Conservation (phyloP, 805 yeast genomes). For the Wickerhamiella australiensis region DNA sequence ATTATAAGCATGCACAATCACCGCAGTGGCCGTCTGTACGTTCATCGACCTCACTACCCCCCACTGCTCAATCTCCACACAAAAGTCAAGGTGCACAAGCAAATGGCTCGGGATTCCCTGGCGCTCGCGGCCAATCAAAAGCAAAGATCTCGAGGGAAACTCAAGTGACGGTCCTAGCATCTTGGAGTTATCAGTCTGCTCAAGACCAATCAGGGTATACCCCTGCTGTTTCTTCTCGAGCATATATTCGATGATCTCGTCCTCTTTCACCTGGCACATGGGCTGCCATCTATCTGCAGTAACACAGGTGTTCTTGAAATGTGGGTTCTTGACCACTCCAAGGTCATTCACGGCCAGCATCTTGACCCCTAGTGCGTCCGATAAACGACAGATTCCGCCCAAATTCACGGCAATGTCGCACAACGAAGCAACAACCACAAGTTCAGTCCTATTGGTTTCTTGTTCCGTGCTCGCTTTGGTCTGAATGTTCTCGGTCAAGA, state of each 20-base stretch:
- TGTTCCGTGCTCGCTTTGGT: conserved; percentile 65
- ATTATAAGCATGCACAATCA: conserved; percentile 77
- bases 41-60: conserved; percentile 94
- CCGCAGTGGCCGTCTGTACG: conserved; percentile 93
- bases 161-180: conserved; percentile 48
- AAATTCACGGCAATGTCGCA: conserved; percentile 88
- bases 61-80: conserved; percentile 82
- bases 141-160: conserved; percentile 70
- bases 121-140: conserved; percentile 73
- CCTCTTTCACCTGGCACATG: conserved; percentile 58
- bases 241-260: conserved; percentile 45
- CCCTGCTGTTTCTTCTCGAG: conserved; percentile 55
- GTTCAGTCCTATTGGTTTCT: conserved; percentile 47
- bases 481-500: conserved; percentile 36
- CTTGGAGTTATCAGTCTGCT: conserved; percentile 84
- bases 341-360: conserved; percentile 64
- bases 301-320: conserved; percentile 79
- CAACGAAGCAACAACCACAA: conserved; percentile 79
- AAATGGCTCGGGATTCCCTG: conserved; percentile 87
- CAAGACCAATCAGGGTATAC: conserved; percentile 77
- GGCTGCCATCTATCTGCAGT: conserved; percentile 97
- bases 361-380: conserved; percentile 88
- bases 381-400: conserved; percentile 86
- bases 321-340: conserved; percentile 47
- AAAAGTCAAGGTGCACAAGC: conserved; percentile 67